Conservation (phyloP, 2,329 filamentous ascomycete species). For the Cadophora gregata region DNA sequence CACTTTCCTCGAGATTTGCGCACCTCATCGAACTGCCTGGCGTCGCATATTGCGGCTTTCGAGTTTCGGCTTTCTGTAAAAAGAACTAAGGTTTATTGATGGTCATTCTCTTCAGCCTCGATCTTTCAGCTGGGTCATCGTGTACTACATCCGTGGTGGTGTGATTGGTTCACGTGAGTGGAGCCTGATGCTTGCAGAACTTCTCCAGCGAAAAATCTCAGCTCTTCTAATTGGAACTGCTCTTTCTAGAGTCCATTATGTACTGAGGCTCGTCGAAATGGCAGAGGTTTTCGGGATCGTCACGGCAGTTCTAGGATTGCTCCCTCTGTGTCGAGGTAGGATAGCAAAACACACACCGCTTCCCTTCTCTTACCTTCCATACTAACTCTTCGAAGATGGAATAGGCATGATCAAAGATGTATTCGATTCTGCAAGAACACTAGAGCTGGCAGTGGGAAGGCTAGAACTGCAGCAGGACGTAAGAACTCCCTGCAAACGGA, state of each 20-base stretch:
- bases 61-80: neutral
- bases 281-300: slow-evolving; percentile 38
- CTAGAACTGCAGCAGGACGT: slow-evolving; percentile 39
- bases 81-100: neutral
- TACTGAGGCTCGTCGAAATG: slow-evolving; percentile 20
- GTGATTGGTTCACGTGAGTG: slow-evolving; percentile 28
- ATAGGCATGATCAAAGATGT: slow-evolving; percentile 37
- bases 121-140: neutral
- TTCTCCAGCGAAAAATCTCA: slow-evolving; percentile 12
- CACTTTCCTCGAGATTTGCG: neutral
- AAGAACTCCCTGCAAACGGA: neutral
- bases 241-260: neutral
- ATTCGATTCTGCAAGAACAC: slow-evolving; percentile 31
- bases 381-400: slow-evolving; percentile 31
- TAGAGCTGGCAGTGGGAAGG: slow-evolving; percentile 36
- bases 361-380: neutral
- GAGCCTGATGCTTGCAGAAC: slow-evolving; percentile 22
- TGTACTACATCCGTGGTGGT: slow-evolving; percentile 6
- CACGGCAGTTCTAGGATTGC: slow-evolving; percentile 34
- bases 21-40: neutral
- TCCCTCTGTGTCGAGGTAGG: slow-evolving; percentile 39
- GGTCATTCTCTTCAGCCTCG: neutral
- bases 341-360: slow-evolving; percentile 4
- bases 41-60: neutral
- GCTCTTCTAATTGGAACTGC: neutral